Base-by-base conservation (phyloP, 2,329 filamentous ascomycete species). In the Escovopsis sp. region DNA sequence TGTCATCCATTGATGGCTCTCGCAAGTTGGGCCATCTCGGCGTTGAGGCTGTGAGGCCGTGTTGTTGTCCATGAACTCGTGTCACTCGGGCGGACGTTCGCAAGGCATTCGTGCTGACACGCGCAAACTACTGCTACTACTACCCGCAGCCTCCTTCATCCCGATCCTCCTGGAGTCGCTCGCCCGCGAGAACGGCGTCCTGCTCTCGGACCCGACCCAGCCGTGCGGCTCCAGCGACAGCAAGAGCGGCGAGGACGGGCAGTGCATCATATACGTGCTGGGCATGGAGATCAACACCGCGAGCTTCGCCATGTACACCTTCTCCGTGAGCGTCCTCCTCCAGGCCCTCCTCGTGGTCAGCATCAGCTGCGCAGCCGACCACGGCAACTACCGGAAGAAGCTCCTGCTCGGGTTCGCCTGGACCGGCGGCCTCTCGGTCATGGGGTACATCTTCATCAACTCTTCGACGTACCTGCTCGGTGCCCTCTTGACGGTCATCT, bases 281-380 rank as follows among this genome's bases (percentile, higher is more conserved):
- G 89, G 89, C 6, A 60, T 83, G 45, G 81, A 94, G 54, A 81
- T 98, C 64, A 96, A 96, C 61, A 95, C 89, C 1, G 88, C 89
- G 31, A 93, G 84, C 60, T 95, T 96, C 60, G 89, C 87, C 57
- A 94, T 96, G 86, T 96, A 96, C 63, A 95, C 87, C 2, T 98
- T 98, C 62, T 94, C 87, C 44, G 68, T 93, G 54, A 93, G 85
- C 57, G 91, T 98, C 2, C 62, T 95, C 15, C 61, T 95, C 10
- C 91, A 98, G 59, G 84, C 88, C 1, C 63, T 96, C 25, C 66
- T 96, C 27, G 93, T 98, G 35, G 86, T 98, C 48, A 94, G 87
- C 55, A 94, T 98, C 70, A 94, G 87, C 55, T 91, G 85, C 42
- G 88, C 89, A 7, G 91, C 91, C 43, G 91, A 98, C 59, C 89